Percentiles rank a stretch among this genome's conserved stretches.
Conservation (phyloP, 225 moss, liverwort and hornwort genomes). For the Antitrichia curtipendula region DNA sequence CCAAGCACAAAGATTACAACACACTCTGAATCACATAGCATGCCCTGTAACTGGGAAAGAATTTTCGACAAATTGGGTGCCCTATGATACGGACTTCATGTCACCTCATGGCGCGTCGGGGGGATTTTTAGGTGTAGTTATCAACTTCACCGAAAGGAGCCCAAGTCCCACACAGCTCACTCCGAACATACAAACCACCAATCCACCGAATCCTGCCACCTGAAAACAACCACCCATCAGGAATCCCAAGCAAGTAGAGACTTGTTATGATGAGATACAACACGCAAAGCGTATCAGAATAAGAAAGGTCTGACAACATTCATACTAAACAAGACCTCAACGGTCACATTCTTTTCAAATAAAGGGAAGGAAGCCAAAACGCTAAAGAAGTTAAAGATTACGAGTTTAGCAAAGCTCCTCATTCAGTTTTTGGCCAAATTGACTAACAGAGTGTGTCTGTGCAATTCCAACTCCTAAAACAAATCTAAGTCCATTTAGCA, state of each 20-base stretch:
- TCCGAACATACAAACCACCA: constrained; percentile 68
- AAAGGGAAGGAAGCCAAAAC: not conserved
- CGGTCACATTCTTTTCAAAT: not conserved
- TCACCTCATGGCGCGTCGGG: constrained; percentile 7
- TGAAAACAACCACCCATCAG: constrained; percentile 9
- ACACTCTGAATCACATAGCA: not conserved
- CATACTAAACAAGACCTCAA: not conserved
- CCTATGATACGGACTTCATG: not conserved
- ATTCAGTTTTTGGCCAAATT: not conserved
- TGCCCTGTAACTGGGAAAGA: not conserved
- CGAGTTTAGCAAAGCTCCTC: not conserved
- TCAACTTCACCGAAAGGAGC: constrained; percentile 48
- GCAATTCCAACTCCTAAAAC: not conserved
- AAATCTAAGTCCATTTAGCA: not conserved
- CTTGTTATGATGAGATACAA: not conserved
- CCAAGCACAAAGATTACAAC: not conserved
- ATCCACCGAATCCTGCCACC: constrained; percentile 64
- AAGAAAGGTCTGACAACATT: not conserved
- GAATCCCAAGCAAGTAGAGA: not conserved
- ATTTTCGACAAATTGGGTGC: constrained; percentile 7
- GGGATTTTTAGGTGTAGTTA: constrained; percentile 33
- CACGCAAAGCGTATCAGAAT: not conserved
- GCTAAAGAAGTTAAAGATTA: not conserved
- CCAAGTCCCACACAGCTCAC: constrained; percentile 65
- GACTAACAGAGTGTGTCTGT: not conserved